Conservation (phyloP, 371 early-diverging fungal species). For the Mortierella sp. region DNA sequence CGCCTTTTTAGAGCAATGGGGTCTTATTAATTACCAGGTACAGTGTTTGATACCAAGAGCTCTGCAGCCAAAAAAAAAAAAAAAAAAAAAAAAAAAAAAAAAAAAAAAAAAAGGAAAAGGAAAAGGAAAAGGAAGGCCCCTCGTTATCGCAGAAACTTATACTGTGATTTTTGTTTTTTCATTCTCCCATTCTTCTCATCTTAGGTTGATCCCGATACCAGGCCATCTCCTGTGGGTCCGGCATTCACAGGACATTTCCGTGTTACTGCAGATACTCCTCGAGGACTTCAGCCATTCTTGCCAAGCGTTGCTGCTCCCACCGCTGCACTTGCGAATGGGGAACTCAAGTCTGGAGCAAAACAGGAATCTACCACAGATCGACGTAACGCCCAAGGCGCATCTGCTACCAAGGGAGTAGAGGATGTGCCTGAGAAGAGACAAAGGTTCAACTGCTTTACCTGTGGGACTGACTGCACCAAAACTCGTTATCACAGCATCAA, state of each 20-base stretch:
- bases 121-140: slow-evolving; percentile 7
- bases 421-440: slow-evolving; percentile 49
- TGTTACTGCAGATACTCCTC: slow-evolving; percentile 95
- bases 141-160: too few relatives aligned
- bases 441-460: slow-evolving; percentile 80
- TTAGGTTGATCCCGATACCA: slow-evolving; percentile 89
- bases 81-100: too few relatives aligned
- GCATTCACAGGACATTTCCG: slow-evolving; percentile 97
- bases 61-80: too few relatives aligned
- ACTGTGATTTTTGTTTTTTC: too few relatives aligned
- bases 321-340: slow-evolving; percentile 12
- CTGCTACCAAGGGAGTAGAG: slow-evolving; percentile 46
- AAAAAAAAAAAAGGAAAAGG: slow-evolving; percentile 22
- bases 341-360: slow-evolving; percentile 2
- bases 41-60: background rate
- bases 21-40: slow-evolving; percentile 98
- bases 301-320: slow-evolving; percentile 57
- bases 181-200: background rate
- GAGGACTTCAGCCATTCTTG: slow-evolving; percentile 88
- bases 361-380: background rate
- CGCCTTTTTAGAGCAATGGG: slow-evolving; percentile 99
- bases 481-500: slow-evolving; percentile 85
- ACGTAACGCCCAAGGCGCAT: slow-evolving; percentile 15
- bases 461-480: slow-evolving; percentile 88
- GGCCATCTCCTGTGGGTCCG: slow-evolving; percentile 94